Percentiles rank a stretch among this genome's conserved stretches.
phyloP scores from a whole-genome alignment of 2,329 filamentous ascomycete species.

The Ascocoryne sarcoides region DNA sequence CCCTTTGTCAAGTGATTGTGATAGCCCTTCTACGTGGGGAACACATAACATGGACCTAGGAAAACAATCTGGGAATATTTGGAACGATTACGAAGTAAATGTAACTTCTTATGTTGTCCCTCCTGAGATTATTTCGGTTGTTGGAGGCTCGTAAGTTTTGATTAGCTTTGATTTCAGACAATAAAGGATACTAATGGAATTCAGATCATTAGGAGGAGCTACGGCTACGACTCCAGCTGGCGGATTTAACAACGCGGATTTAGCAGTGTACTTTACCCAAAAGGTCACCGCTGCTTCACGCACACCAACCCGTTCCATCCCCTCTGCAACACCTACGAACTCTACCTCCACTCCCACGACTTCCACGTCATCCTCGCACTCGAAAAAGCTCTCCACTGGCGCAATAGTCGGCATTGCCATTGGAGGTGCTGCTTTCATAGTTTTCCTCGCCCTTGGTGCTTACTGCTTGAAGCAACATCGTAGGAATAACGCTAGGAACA shows the following conservation, averaged over 20 bases:
- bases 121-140: slow-evolving; percentile 37
- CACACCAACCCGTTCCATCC: slow-evolving; percentile 38
- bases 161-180: not conserved
- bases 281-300: slow-evolving; percentile 38
- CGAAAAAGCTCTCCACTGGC: slow-evolving; percentile 27
- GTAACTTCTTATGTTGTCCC: slow-evolving; percentile 47
- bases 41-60: slow-evolving; percentile 48
- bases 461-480: slow-evolving; percentile 29
- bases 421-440: slow-evolving; percentile 28
- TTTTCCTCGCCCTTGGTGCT: slow-evolving; percentile 23
- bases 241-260: slow-evolving; percentile 43
- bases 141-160: slow-evolving; percentile 36
- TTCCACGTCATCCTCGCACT: not conserved
- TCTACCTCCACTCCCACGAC: slow-evolving; percentile 21
- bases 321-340: not conserved
- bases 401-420: slow-evolving; percentile 38
- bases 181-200: slow-evolving; percentile 2
- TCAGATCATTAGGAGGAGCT: slow-evolving; percentile 40
- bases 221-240: slow-evolving; percentile 40
- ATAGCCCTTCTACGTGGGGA: slow-evolving; percentile 43
- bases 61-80: slow-evolving; percentile 39
- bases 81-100: slow-evolving; percentile 42
- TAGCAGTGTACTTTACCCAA: slow-evolving; percentile 45
- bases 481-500: not conserved
- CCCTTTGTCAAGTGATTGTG: slow-evolving; percentile 40